Conservation (phyloP, 441 rosid genomes). For the Iberis amara region DNA sequence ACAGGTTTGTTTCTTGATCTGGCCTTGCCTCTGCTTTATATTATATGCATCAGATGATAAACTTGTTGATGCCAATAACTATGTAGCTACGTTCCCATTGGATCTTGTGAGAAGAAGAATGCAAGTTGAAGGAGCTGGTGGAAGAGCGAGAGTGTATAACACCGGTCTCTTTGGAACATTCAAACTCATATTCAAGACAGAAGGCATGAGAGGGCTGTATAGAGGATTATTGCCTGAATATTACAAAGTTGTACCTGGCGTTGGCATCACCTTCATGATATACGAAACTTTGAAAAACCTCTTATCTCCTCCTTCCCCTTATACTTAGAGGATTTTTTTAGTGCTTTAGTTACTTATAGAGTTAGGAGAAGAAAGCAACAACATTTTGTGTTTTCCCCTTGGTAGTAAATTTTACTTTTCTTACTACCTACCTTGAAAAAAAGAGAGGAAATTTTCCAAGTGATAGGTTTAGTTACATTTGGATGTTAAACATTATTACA, state of each 20-base stretch:
- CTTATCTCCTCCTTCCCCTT: conserved; percentile 34
- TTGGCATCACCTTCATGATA: conserved; percentile 91
- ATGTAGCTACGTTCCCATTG: conserved; percentile 79
- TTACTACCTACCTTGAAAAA: conserved; percentile 40
- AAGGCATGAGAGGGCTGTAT: conserved; percentile 79
- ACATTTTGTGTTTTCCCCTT: conserved; percentile 16
- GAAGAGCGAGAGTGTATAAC: conserved; percentile 68
- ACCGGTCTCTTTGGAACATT: conserved; percentile 67
- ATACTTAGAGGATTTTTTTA: conserved; percentile 1
- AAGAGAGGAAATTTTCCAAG: conserved; percentile 20
- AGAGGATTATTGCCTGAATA: conserved; percentile 92
- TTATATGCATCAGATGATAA: conserved; percentile 1
- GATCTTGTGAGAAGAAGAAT: conserved; percentile 96
- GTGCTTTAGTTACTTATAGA: conserved; percentile 13
- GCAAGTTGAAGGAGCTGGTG: conserved; percentile 92
- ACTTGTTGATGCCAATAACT: conserved; percentile 5
- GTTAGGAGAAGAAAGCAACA: conserved; percentile 20
- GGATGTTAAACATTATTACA: neutral
- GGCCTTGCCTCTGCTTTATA: conserved; percentile 2
- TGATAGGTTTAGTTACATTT: conserved; percentile 20
- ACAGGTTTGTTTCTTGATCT: conserved; percentile 44
- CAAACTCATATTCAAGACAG: conserved; percentile 58
- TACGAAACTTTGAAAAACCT: conserved; percentile 63
- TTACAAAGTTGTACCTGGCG: conserved; percentile 91
- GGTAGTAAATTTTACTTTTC: conserved; percentile 48